Evolutionary conservation across 805 yeast genomes (phyloP).

Genomic region (Clavispora carvajalis): DNA sequence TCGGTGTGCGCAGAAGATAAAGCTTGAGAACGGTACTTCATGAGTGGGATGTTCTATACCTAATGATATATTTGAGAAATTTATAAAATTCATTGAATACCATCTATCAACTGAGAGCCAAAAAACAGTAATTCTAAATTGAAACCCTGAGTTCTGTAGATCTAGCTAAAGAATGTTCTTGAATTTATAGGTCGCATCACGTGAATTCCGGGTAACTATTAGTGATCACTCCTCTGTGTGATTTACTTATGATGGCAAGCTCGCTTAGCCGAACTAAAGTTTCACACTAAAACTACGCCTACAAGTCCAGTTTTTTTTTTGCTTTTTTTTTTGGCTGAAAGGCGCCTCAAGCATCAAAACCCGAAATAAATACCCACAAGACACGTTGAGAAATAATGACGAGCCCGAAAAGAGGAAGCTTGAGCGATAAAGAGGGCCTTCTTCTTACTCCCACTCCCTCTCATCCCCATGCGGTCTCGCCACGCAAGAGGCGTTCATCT

Average conservation of each 20-base stretch:
- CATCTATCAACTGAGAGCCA: too few species aligned
- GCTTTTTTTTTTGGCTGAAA: neutral
- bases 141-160: too few species aligned
- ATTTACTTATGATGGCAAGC: neutral
- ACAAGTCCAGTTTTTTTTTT: too few species aligned
- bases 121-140: too few species aligned
- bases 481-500: conserved; percentile 67
- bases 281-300: too few species aligned
- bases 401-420: conserved; percentile 13
- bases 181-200: neutral
- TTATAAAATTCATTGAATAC: too few species aligned
- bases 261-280: neutral
- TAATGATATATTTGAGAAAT: too few species aligned
- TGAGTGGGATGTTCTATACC: too few species aligned
- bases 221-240: conserved; percentile 1
- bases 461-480: conserved; percentile 15
- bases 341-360: neutral
- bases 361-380: too few species aligned
- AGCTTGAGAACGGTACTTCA: too few species aligned
- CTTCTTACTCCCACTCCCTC: conserved; percentile 18
- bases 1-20: neutral
- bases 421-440: conserved; percentile 13
- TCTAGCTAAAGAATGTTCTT: too few species aligned
- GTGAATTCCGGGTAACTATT: conserved; percentile 1
- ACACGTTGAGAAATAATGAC: conserved; percentile 3